phyloP scores from a whole-genome alignment of 495 filamentous ascomycete species.

The Tuber umbilicatum region DNA sequence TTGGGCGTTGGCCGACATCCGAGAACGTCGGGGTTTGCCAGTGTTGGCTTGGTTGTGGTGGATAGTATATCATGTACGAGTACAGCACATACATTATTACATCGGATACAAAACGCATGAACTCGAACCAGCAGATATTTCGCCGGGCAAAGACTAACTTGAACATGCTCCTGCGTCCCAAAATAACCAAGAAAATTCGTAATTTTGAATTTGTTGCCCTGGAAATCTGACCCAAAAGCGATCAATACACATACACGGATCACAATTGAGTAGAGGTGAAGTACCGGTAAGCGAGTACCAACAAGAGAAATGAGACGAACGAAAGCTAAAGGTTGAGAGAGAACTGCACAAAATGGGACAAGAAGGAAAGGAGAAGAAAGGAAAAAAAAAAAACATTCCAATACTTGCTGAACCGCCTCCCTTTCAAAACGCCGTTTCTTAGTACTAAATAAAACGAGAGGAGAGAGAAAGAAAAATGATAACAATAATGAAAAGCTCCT shows the following conservation, averaged over 20 bases:
- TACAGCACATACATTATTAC: neutral
- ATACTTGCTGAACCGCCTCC: slow-evolving; percentile 22
- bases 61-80: neutral
- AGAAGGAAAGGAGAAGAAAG: neutral
- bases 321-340: neutral
- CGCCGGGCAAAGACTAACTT: neutral
- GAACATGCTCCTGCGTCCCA: neutral
- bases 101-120: neutral
- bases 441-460: neutral
- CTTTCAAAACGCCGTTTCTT: slow-evolving; percentile 24
- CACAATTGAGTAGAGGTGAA: neutral
- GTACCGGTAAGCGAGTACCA: neutral
- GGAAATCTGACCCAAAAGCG: neutral
- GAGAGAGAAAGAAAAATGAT: neutral
- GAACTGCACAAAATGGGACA: neutral
- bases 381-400: slow-evolving; percentile 30
- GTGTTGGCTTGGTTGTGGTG: neutral
- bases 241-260: neutral
- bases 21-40: neutral
- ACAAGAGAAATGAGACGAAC: neutral
- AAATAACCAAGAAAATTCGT: slow-evolving; percentile 1
- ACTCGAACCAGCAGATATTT: neutral
- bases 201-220: neutral
- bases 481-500: slow-evolving; percentile 23
- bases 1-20: neutral